Percentiles rank a stretch among this genome's conserved stretches.
Conservation (phyloP, 805 yeast species). For the Naumovozyma dairenensis region DNA sequence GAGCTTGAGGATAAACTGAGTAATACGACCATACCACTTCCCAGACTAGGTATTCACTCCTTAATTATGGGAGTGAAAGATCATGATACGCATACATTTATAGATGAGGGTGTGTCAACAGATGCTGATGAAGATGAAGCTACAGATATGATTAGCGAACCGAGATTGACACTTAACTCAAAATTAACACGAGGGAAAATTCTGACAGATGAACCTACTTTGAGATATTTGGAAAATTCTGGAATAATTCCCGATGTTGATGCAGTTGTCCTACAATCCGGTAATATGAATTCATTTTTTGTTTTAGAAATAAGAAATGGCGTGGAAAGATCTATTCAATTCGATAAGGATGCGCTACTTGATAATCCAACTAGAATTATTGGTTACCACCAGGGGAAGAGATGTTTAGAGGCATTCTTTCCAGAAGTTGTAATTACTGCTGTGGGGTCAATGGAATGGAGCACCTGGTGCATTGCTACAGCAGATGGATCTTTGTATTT, state of each 20-base stretch:
- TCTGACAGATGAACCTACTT: constrained; percentile 24
- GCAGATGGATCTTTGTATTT: constrained; percentile 32
- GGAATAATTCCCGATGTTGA: constrained; percentile 24
- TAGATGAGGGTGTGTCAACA: constrained; percentile 3
- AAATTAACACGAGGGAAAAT: constrained; percentile 20
- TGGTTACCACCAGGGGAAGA: constrained; percentile 29
- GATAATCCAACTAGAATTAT: constrained; percentile 33
- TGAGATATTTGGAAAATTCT: constrained; percentile 22
- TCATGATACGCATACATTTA: constrained; percentile 24
- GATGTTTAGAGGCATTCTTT: constrained; percentile 34
- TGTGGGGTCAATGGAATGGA: constrained; percentile 38
- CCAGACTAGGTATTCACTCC: constrained; percentile 55
- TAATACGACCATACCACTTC: constrained; percentile 40
- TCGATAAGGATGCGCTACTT: constrained; percentile 25
- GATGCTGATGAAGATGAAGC: constrained; percentile 14
- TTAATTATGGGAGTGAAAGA: constrained; percentile 50
- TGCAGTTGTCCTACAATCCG: constrained; percentile 25
- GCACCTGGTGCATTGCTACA: constrained; percentile 37
- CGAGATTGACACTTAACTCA: constrained; percentile 23
- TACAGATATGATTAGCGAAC: constrained; percentile 18
- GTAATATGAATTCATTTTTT: constrained; percentile 24
- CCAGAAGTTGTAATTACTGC: constrained; percentile 32
- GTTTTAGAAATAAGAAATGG: constrained; percentile 28
- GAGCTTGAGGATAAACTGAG: constrained; percentile 29
- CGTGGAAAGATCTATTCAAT: constrained; percentile 29